A percentile compares a stretch with the other conserved stretches of the same genome.
These are phyloP conservation scores for Dinochytrium kinnereticum DNA, from an alignment of 371 early-diverging fungal genomes.

Conservation along the genomic window DNA sequence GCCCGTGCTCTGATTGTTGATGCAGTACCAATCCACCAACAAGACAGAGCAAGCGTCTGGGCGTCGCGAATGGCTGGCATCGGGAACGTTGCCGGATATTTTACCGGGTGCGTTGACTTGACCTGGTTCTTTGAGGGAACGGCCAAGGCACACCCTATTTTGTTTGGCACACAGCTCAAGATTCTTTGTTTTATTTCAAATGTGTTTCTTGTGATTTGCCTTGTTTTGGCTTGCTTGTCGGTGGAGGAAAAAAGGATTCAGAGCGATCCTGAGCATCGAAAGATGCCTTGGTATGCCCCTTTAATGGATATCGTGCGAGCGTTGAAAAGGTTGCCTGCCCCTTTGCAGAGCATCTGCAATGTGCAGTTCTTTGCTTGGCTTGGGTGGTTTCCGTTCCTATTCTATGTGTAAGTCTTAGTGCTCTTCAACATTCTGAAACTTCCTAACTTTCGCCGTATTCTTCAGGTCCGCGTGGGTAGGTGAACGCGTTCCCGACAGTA, in stretches of 20 bases:
- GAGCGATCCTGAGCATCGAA: constrained; percentile 6
- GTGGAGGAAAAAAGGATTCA: constrained; percentile 56
- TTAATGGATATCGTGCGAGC: constrained; percentile 36
- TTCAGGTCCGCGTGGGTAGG: constrained; percentile 47
- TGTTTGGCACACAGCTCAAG: constrained; percentile 84
- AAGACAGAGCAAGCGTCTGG: constrained; percentile 88
- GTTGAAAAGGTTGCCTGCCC: constrained; percentile 65
- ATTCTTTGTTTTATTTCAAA: constrained; percentile 78
- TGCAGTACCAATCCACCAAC: constrained; percentile 76
- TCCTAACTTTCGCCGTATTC: too few relatives aligned
- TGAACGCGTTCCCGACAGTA: not conserved
- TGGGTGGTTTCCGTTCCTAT: constrained; percentile 96
- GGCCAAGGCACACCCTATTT: constrained; percentile 52
- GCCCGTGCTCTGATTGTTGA: constrained; percentile 91
- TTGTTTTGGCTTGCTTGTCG: constrained; percentile 71
- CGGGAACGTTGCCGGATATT: constrained; percentile 87
- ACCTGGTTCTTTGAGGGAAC: constrained; percentile 53
- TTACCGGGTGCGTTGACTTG: constrained; percentile 84
- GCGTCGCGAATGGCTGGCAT: constrained; percentile 89
- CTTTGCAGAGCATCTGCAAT: constrained; percentile 79
- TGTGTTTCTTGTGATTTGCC: constrained; percentile 62
- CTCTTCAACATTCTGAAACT: too few relatives aligned
- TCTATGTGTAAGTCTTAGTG: constrained; percentile 72
- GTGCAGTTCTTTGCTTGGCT: constrained; percentile 94
- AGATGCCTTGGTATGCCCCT: constrained; percentile 36